These are phyloP conservation scores for Oidiodendron maius DNA, from an alignment of 495 filamentous ascomycete genomes.

Conservation along the genomic window DNA sequence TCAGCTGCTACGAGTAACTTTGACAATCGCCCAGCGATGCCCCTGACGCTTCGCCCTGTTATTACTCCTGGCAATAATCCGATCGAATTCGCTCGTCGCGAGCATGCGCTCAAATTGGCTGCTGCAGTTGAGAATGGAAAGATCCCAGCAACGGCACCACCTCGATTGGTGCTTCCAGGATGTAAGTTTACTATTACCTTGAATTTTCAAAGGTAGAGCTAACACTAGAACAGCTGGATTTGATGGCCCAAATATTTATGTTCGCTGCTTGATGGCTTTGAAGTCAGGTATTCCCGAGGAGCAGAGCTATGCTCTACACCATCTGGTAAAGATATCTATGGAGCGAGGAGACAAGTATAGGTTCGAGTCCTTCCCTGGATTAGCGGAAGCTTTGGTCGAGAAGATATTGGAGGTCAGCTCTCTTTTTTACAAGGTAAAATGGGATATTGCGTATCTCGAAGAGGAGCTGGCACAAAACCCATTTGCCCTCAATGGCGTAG, in stretches of 20 bases:
- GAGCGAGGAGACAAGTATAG: conserved; percentile 93
- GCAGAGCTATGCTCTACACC: conserved; percentile 82
- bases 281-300: conserved; percentile 75
- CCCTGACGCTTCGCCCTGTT: conserved; percentile 60
- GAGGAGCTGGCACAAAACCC: conserved; percentile 42
- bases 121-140: neutral
- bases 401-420: conserved; percentile 69
- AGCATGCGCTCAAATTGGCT: conserved; percentile 20
- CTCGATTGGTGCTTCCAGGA: conserved; percentile 45
- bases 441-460: conserved; percentile 66
- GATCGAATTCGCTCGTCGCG: conserved; percentile 47
- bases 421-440: conserved; percentile 76
- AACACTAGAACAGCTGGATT: conserved; percentile 40
- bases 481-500: conserved; percentile 63
- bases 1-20: conserved; percentile 51
- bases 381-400: conserved; percentile 83
- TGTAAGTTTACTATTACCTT: conserved; percentile 27
- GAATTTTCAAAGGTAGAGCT: neutral
- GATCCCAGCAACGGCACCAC: no score
- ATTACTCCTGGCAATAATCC: conserved; percentile 65
- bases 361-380: conserved; percentile 83
- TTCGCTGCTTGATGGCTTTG: conserved; percentile 72
- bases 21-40: conserved; percentile 48
- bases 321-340: conserved; percentile 91
- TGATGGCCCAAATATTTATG: conserved; percentile 80